Percentiles rank a stretch among this genome's conserved stretches.
Conservation (phyloP, 2,329 filamentous ascomycete species). For the Colletotrichum sp. region DNA sequence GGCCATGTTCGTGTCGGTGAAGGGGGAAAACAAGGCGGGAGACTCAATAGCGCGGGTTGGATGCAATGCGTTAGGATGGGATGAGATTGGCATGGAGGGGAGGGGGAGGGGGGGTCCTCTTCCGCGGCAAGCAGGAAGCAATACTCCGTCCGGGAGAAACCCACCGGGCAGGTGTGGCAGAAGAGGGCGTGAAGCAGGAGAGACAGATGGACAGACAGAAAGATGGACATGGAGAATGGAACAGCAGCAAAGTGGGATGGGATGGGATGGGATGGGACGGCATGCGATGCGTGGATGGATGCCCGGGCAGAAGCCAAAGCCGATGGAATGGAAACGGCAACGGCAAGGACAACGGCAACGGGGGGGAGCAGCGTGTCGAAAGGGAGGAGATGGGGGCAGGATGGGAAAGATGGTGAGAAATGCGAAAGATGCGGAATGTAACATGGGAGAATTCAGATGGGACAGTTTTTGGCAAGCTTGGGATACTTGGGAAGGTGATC, state of each 20-base stretch:
- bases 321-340: neutral
- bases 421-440: neutral
- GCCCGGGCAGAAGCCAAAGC: neutral
- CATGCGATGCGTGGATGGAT: neutral
- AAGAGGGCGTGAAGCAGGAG: neutral
- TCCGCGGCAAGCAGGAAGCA: neutral
- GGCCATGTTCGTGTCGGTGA: constrained; percentile 2
- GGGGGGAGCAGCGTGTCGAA: neutral
- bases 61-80: neutral
- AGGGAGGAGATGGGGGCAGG: neutral
- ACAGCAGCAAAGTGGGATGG: neutral
- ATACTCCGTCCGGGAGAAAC: neutral
- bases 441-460: neutral
- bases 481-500: neutral
- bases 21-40: neutral
- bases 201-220: neutral
- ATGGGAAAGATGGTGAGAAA: neutral
- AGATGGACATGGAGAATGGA: neutral
- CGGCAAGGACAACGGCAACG: neutral
- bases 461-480: neutral
- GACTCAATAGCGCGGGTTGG: neutral
- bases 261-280: neutral
- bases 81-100: neutral
- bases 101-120: neutral
- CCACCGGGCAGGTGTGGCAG: neutral